Conservation (phyloP, 2,329 filamentous ascomycete species). For the Trichoderma sp. region DNA sequence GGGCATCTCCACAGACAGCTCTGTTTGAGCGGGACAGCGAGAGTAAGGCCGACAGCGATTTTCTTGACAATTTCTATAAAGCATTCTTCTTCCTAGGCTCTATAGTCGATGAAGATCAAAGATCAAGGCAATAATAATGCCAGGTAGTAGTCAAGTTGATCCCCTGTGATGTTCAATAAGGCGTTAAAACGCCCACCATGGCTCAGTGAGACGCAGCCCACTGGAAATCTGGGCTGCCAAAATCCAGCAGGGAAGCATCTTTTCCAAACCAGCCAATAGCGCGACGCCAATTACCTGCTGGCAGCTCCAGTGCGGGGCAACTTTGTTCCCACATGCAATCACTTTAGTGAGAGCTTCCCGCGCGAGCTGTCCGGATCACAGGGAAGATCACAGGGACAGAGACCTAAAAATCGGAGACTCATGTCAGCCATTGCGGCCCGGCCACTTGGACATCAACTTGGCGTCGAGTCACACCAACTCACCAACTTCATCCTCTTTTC, state of each 20-base stretch:
- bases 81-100: background rate
- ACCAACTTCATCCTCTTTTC: background rate
- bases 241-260: background rate
- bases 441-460: background rate
- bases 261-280: constrained; percentile 25
- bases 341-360: constrained; percentile 11
- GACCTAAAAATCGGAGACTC: constrained; percentile 29
- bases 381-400: constrained; percentile 41
- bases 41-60: background rate
- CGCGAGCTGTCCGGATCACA: constrained; percentile 32
- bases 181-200: background rate
- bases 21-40: constrained; percentile 2
- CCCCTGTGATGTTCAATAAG: no score
- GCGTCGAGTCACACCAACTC: background rate
- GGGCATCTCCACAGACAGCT: constrained; percentile 14
- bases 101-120: background rate
- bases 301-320: constrained; percentile 14
- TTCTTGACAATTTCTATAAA: background rate
- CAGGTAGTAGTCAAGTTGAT: background rate
- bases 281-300: constrained; percentile 26
- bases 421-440: constrained; percentile 21
- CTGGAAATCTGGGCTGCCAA: background rate
- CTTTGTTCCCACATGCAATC: constrained; percentile 7
- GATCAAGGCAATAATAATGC: background rate
- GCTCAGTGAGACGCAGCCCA: background rate